Percentiles rank a stretch among this genome's conserved stretches.
Evolutionary conservation across 2,329 filamentous ascomycete genomes (phyloP).

Genomic region (Ophiocordyceps camponoti-floridani): DNA sequence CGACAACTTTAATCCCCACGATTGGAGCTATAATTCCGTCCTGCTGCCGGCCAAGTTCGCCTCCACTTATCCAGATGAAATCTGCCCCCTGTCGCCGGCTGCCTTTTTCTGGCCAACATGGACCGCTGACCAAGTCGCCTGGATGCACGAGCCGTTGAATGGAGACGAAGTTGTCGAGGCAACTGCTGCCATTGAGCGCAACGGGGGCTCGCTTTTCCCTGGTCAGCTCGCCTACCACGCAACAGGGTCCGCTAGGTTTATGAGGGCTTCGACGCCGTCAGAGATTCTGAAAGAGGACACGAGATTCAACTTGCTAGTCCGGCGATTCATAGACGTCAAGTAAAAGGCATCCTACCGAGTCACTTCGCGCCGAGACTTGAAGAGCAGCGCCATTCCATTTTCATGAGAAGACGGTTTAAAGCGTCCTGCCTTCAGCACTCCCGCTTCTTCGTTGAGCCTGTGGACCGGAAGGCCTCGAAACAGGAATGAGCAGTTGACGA

Average conservation of each 20-base stretch:
- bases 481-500: no score
- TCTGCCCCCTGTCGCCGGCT: not conserved
- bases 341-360: no score
- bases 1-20: not conserved
- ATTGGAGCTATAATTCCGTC: slow-evolving; percentile 1
- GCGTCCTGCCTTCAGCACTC: no score
- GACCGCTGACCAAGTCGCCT: not conserved
- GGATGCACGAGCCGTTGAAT: slow-evolving; percentile 1
- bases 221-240: slow-evolving; percentile 1
- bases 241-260: not conserved
- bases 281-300: not conserved
- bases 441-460: no score
- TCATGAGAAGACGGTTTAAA: no score
- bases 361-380: no score
- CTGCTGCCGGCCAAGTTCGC: slow-evolving; percentile 1
- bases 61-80: not conserved
- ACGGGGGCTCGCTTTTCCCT: not conserved
- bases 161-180: not conserved
- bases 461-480: no score
- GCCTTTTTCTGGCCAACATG: slow-evolving; percentile 1
- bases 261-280: not conserved
- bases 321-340: not conserved
- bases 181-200: not conserved
- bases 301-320: slow-evolving; percentile 1
- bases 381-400: no score